Percentiles rank a stretch among this genome's conserved stretches.
phyloP scores from a whole-genome alignment of 2,329 filamentous ascomycete species.

The Talaromyces marneffei region DNA sequence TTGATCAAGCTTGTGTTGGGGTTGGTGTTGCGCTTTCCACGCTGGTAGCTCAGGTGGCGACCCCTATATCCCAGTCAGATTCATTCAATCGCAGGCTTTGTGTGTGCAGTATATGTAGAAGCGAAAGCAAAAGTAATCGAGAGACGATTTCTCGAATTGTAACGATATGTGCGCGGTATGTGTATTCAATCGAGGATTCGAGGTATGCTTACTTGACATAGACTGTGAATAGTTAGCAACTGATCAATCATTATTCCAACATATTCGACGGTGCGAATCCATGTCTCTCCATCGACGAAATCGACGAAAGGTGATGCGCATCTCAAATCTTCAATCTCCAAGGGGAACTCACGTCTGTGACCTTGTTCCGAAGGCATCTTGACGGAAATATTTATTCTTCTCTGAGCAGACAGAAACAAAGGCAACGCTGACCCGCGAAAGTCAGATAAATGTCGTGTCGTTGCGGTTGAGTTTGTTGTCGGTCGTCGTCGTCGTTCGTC shows the following conservation, averaged over 20 bases:
- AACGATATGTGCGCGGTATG: not conserved
- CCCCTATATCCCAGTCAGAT: conserved; percentile 58
- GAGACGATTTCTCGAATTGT: not conserved
- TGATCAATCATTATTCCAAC: not conserved
- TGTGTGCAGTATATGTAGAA: not conserved
- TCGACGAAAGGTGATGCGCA: too few relatives aligned
- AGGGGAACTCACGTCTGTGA: conserved; percentile 72
- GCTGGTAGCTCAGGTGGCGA: conserved; percentile 97
- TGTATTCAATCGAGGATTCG: not conserved
- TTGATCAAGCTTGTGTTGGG: conserved; percentile 88
- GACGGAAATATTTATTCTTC: conserved; percentile 42
- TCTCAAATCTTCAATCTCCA: conserved; percentile 3
- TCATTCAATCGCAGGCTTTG: conserved; percentile 9
- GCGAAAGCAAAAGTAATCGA: not conserved
- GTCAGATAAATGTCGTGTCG: conserved; percentile 25
- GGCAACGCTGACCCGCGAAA: conserved; percentile 37
- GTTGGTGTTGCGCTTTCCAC: conserved; percentile 86
- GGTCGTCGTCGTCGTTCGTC: conserved; percentile 16
- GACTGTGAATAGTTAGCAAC: conserved; percentile 51
- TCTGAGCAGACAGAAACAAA: conserved; percentile 39
- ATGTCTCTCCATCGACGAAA: not conserved
- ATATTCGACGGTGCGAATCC: not conserved
- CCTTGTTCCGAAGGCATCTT: conserved; percentile 85
- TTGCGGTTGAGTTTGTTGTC: conserved; percentile 37
- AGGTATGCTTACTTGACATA: conserved; percentile 75